Evolutionary conservation across 352 stramenopile genomes (phyloP).

Genomic region (Pilasporangium apinafurcum): DNA sequence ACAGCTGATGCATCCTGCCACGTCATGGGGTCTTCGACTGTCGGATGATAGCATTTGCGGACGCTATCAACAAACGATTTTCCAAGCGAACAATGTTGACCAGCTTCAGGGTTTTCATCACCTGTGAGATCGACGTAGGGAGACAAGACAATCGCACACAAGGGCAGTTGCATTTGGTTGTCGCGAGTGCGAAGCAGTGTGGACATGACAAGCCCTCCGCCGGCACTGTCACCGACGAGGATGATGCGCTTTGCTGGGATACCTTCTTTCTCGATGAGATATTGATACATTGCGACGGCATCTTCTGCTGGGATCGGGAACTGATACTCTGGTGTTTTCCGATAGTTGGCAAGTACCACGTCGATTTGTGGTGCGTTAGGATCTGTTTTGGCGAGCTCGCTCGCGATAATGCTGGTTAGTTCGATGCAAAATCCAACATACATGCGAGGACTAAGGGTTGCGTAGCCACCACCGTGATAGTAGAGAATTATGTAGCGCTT

Average conservation of each 20-base stretch:
- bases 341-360: constrained; percentile 22
- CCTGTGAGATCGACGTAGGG: constrained; percentile 10
- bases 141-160: constrained; percentile 9
- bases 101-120: background rate
- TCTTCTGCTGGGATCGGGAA: constrained; percentile 16
- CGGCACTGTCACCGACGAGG: constrained; percentile 19
- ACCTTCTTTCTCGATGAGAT: constrained; percentile 9
- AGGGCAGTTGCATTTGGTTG: constrained; percentile 6
- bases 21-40: background rate
- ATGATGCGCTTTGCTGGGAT: constrained; percentile 13
- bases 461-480: constrained; percentile 31
- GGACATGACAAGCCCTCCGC: constrained; percentile 16
- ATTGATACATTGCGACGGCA: constrained; percentile 14
- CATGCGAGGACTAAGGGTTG: constrained; percentile 11
- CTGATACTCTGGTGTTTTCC: constrained; percentile 15
- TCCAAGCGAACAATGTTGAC: constrained; percentile 4
- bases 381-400: constrained; percentile 7
- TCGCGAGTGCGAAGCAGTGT: constrained; percentile 20
- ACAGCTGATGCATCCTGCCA: constrained; percentile 20
- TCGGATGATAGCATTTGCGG: constrained; percentile 1
- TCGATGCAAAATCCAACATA: constrained; percentile 10
- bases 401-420: constrained; percentile 6
- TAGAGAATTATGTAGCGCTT: constrained; percentile 29
- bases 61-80: background rate
- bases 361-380: constrained; percentile 10